These are phyloP conservation scores for Hansfordia pulvinata DNA, from an alignment of 2,329 filamentous ascomycete species.

Conservation along the genomic window DNA sequence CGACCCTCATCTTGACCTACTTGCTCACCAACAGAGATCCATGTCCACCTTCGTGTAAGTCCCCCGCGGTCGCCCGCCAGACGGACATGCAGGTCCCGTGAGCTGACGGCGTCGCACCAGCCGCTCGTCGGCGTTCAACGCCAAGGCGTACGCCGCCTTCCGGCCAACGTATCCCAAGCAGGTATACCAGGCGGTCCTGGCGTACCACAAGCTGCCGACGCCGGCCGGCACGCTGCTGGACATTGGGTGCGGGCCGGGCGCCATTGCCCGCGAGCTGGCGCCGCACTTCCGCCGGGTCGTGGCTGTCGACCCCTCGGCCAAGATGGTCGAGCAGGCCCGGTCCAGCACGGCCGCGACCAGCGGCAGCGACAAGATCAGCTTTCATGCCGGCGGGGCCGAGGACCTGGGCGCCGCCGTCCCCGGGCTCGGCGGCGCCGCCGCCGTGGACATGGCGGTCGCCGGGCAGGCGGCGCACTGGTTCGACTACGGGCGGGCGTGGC, in stretches of 20 bases:
- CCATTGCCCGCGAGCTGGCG: constrained; percentile 38
- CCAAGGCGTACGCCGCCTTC: constrained; percentile 43
- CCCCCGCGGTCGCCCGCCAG: too few relatives aligned
- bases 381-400: constrained; percentile 37
- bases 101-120: too few relatives aligned
- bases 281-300: constrained; percentile 35
- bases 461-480: constrained; percentile 57
- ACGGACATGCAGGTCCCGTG: too few relatives aligned
- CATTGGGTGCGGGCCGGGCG: constrained; percentile 50
- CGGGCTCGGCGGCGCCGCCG: constrained; percentile 25
- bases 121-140: constrained; percentile 40
- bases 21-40: too few relatives aligned
- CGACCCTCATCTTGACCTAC: too few relatives aligned
- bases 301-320: constrained; percentile 41
- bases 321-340: constrained; percentile 40
- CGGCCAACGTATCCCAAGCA: constrained; percentile 42
- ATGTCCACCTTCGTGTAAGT: constrained; percentile 37
- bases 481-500: constrained; percentile 40
- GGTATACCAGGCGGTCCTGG: constrained; percentile 38
- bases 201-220: constrained; percentile 31
- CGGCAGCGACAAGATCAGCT: too few relatives aligned
- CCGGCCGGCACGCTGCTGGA: constrained; percentile 29
- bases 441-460: constrained; percentile 35
- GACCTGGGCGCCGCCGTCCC: constrained; percentile 35
- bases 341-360: constrained; percentile 25